These are phyloP conservation scores for Phyllosticta citrichinensis DNA, from an alignment of 2,329 filamentous ascomycete genomes.

Conservation along the genomic window DNA sequence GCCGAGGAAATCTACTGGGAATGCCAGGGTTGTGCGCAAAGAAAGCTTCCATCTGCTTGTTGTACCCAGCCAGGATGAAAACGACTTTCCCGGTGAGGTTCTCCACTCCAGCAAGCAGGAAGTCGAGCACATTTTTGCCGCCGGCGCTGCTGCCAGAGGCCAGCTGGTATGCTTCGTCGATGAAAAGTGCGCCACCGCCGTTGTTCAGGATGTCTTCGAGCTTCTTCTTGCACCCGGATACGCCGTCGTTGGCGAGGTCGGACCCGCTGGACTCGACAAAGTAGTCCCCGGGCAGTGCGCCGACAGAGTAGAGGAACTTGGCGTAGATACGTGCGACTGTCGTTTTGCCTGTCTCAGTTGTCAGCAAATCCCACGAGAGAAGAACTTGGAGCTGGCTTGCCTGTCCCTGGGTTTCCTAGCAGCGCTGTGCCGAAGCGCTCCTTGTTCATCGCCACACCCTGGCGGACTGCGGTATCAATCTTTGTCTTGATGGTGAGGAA, in stretches of 20 bases:
- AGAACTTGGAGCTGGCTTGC: slow-evolving; percentile 27
- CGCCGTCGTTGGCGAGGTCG: slow-evolving; percentile 52
- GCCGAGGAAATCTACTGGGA: slow-evolving; percentile 56
- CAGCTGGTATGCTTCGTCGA: slow-evolving; percentile 73
- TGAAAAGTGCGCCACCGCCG: slow-evolving; percentile 62
- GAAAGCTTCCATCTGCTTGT: slow-evolving; percentile 65
- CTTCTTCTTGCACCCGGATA: slow-evolving; percentile 46
- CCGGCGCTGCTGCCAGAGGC: slow-evolving; percentile 47
- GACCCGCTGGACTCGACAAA: slow-evolving; percentile 63
- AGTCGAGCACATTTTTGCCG: slow-evolving; percentile 57
- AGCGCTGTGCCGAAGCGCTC: slow-evolving; percentile 55
- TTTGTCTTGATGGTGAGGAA: slow-evolving; percentile 54
- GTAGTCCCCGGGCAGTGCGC: slow-evolving; percentile 48
- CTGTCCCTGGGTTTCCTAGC: slow-evolving; percentile 67
- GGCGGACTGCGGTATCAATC: slow-evolving; percentile 51
- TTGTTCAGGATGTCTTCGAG: slow-evolving; percentile 46
- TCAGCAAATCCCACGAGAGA: neutral
- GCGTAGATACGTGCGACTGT: slow-evolving; percentile 65
- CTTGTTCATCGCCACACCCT: slow-evolving; percentile 43
- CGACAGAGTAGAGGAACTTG: slow-evolving; percentile 51
- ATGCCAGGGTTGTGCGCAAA: slow-evolving; percentile 66
- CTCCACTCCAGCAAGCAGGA: slow-evolving; percentile 61
- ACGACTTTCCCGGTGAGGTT: slow-evolving; percentile 59
- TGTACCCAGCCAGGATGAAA: slow-evolving; percentile 65
- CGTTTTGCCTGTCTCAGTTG: slow-evolving; percentile 47